Evolutionary conservation across 2,329 filamentous ascomycete species (phyloP), one percentile per base, ranked within the genome.

Genomic region (Trichoderma lentiforme): DNA sequence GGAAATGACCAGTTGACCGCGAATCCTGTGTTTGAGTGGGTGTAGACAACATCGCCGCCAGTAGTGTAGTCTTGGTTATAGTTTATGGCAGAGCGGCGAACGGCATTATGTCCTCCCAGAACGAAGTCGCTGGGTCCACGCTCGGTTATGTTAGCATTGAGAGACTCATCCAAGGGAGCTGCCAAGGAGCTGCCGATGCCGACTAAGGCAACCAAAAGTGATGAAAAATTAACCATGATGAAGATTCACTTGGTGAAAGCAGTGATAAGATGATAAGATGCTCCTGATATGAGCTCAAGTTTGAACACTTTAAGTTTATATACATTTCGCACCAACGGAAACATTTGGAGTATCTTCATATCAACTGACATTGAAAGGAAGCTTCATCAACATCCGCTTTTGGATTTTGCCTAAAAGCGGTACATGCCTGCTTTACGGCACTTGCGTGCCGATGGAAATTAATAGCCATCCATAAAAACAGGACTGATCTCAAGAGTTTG

Each of bases 51-150:
- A 4, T 56, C 70, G n/a, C 74, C 73, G 9, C 74, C 74, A 3
- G 74, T 75, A 18, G 60, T 61, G 66, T 75, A 74, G 58, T 75
- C 67, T 53, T 75, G 74, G n/a, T 74, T 61, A 56, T 74, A 75
- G 53, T 75, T 72, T 58, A 73, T 74, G 28, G 24, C 34, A 24
- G 70, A 63, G 11, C 70, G 61, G n/a, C 61, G 60, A 14, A 71
- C 34, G 14, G 36, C 62, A 24, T 67, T 71, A 39, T 60, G 70
- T 14, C 30, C 51, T 4, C 57, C 70, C 34, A 71, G 56, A 30
- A 71, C n/a, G 15, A 71, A 67, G 7, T 71, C 63, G 34, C 28
- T 12, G 28, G 47, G 28, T 7, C 70, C 70, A 30, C 70, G 70
- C 7, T 71, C 70, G 6, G 60, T 64, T 12, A 71, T 43, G 30